Evolutionary conservation across 78 protist species (phyloP).

Genomic region (Cavenderia fasciculata): DNA sequence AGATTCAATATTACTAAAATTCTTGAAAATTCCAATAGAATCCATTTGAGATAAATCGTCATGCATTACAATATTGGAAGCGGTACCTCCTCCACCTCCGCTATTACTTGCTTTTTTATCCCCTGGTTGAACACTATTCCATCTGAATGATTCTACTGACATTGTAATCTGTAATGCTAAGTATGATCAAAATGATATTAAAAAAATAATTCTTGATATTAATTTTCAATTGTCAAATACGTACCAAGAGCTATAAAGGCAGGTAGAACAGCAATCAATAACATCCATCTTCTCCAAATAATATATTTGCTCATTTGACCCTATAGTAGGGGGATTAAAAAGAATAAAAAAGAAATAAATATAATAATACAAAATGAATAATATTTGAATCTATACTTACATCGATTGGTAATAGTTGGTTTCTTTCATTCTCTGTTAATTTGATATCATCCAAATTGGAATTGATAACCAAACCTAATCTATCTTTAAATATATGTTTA

Average conservation of each 20-base stretch:
- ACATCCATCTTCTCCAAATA: not conserved
- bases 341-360: no score
- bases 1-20: not conserved
- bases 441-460: no score
- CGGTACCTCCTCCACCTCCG: not conserved
- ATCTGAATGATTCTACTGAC: no score
- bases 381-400: no score
- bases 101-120: not conserved
- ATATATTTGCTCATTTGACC: not conserved
- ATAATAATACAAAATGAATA: no score
- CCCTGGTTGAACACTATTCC: not conserved
- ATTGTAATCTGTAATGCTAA: no score
- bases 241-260: not conserved
- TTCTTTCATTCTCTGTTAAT: no score
- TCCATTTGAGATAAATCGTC: not conserved
- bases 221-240: not conserved
- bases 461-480: no score
- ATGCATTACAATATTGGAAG: not conserved
- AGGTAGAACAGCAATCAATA: not conserved
- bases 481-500: no score
- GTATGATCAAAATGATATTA: not conserved
- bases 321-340: not conserved
- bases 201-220: not conserved
- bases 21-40: not conserved
- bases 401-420: no score